Base-by-base conservation (phyloP, 1,284 basidiomycete species). In the Sanghuangporus sanghuang region DNA sequence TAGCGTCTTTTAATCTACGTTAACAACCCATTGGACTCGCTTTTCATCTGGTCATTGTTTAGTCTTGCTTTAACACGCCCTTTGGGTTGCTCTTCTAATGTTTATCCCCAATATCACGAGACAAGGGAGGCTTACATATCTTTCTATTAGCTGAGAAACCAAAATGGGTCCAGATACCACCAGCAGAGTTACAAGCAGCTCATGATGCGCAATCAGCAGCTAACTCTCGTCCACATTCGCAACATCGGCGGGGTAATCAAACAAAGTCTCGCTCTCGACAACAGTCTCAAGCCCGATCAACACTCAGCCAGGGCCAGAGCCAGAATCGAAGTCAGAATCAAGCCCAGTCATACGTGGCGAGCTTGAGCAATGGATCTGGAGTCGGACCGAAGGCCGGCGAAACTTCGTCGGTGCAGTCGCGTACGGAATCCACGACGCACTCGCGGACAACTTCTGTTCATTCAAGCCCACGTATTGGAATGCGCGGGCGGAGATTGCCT, bases 141-240 rank as follows among this genome's bases (percentile, higher is more conserved):
- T n/a, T 59, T 18, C 14, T 16, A 36, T 66, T 69, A 82, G 81
- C 74, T 68, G 83, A 84, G 71, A 85, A 84, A 73, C 71, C 77
- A 14, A 86, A 85, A 73, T 86, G 85, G 85, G 77, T 86, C 2
- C 76, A 76, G 16, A 82, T 86, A 59, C 82, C 85, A 1, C 73
- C 81, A 0, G 76, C 79, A 67, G 84, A 86, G 69, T 74, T 85
- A 32, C 83, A 83, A 70, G 82, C 80, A 5, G 78, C 83, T 36
- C 81, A 79, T 23, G 84, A 85, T 70, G 71, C 1, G 66, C 69
- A 62, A 48, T 63, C 71, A 65, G 36, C 67, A 65, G 55, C 72
- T 61, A 57, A 68, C 64, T 65, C 66, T 63, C 61, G 62, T 35
- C 50, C 64, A 21, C 64, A 65, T 5, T 65, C 64, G 7, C 64